phyloP scores from a whole-genome alignment of 1,284 basidiomycete species.

The Marasmius tenuissimus region DNA sequence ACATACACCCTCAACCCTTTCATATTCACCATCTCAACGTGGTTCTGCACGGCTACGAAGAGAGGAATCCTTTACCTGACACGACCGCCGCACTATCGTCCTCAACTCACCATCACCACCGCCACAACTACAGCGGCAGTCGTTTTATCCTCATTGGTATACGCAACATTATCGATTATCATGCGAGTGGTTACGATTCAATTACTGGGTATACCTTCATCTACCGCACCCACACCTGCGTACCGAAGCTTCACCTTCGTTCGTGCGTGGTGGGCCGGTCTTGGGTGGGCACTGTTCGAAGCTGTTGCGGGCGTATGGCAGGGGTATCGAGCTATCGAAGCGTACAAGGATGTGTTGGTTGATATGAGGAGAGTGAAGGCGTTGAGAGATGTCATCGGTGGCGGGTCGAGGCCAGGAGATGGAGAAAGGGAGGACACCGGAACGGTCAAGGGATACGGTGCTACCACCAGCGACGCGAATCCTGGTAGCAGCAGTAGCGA shows the following conservation, averaged over 20 bases:
- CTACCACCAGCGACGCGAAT: not conserved
- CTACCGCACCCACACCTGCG: conserved; percentile 42
- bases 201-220: conserved; percentile 51
- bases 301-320: conserved; percentile 61
- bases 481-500: not conserved
- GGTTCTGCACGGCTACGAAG: not conserved
- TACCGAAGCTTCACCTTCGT: conserved; percentile 60
- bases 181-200: conserved; percentile 57
- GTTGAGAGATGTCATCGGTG: not conserved
- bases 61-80: not conserved
- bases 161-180: conserved; percentile 49
- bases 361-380: conserved; percentile 21
- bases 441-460: not conserved
- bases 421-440: not conserved
- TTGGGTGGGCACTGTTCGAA: conserved; percentile 71
- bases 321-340: conserved; percentile 62
- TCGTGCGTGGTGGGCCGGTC: conserved; percentile 71
- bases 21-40: not conserved
- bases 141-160: conserved; percentile 46
- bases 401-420: not conserved
- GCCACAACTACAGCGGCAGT: conserved; percentile 19
- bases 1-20: conserved; percentile 45
- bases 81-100: conserved; percentile 17
- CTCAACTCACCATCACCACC: conserved; percentile 26
- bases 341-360: conserved; percentile 69